Evolutionary conservation across 768 basidiomycete genomes (phyloP).

Genomic region (Collybia sp.): DNA sequence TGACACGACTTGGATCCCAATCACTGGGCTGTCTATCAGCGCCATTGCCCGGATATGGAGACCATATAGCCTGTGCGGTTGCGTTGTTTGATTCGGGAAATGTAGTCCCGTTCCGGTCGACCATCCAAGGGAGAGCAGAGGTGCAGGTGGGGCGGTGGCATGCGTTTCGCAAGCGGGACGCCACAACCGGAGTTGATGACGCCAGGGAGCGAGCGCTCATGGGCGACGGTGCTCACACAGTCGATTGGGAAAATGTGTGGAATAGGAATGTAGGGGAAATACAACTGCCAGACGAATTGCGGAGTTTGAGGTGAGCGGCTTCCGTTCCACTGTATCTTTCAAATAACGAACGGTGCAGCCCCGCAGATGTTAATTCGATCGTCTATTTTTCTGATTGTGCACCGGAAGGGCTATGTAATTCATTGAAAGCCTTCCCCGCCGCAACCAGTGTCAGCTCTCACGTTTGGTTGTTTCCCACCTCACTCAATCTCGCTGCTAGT

Average conservation of each 20-base stretch:
- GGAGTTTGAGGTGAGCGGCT: constrained; percentile 27
- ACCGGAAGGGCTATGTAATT: constrained; percentile 49
- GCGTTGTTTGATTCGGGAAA: constrained; percentile 42
- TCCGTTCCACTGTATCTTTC: not conserved
- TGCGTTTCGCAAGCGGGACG: constrained; percentile 41
- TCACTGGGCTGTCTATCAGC: constrained; percentile 64
- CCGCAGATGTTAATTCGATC: constrained; percentile 28
- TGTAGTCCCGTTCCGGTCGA: constrained; percentile 55
- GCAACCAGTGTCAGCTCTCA: constrained; percentile 42
- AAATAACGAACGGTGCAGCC: constrained; percentile 10
- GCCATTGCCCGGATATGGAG: constrained; percentile 27
- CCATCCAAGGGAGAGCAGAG: constrained; percentile 51
- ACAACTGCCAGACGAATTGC: constrained; percentile 34
- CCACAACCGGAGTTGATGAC: constrained; percentile 2
- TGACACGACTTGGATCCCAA: constrained; percentile 33
- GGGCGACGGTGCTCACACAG: constrained; percentile 5
- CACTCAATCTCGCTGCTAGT: constrained; percentile 24
- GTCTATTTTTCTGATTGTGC: constrained; percentile 55
- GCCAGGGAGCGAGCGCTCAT: not conserved
- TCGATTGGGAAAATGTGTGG: constrained; percentile 55
- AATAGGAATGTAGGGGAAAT: constrained; percentile 17
- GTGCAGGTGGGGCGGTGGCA: constrained; percentile 74
- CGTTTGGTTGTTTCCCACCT: not conserved
- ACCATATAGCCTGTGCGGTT: constrained; percentile 48
- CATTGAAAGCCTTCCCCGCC: constrained; percentile 35